Base-by-base conservation (phyloP, 768 basidiomycete species). In the Tricholoma matsutake region DNA sequence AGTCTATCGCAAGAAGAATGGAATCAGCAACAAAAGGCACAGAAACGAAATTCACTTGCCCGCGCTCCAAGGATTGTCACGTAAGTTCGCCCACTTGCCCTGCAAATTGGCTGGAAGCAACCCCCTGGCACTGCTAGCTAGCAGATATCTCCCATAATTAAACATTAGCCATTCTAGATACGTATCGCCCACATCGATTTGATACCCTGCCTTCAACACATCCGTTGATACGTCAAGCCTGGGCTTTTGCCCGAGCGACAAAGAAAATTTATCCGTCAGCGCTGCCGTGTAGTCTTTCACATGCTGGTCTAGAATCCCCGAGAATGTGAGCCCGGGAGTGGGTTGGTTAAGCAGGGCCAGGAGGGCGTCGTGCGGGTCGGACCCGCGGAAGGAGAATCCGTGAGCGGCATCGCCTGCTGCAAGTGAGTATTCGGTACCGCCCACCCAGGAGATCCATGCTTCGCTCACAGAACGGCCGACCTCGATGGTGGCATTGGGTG, bases 141-240 rank as follows among this genome's bases (percentile, higher is more conserved):
- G 76, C 67, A 91, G 66, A 64, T 91, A 91, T 54, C 89, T 76
- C 20, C 88, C 89, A 65, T 79, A 86, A 68, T 91, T 89, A 72
- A 91, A 91, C 62, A 85, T 60, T 37, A 92, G 53, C 88, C 87
- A 90, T 69, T 92, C 89, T 25, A 92, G 64, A 67, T 91, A 91
- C 32, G 80, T 66, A 62, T 90, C 83, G 6, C 86, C 87, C 6
- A 72, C 70, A 28, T 84, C 81, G 11, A 79, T 76, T 56, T 76
- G 66, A 67, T 92, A 92, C 56, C 76, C 74, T 1, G 72, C 69
- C 56, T 81, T 75, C 32, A 91, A 73, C 61, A 79, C 75, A 67
- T 90, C 82, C 14, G 89, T 92, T 22, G 88, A 79, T 6, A 71
- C 76, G 47, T 71, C 61, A 35, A 87, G 67, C 58, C 85, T 77